A percentile compares a stretch with the other conserved stretches of the same genome.
Evolutionary conservation across 164 flowering plant genomes (phyloP).

Genomic region (Macadamia tetraphylla): DNA sequence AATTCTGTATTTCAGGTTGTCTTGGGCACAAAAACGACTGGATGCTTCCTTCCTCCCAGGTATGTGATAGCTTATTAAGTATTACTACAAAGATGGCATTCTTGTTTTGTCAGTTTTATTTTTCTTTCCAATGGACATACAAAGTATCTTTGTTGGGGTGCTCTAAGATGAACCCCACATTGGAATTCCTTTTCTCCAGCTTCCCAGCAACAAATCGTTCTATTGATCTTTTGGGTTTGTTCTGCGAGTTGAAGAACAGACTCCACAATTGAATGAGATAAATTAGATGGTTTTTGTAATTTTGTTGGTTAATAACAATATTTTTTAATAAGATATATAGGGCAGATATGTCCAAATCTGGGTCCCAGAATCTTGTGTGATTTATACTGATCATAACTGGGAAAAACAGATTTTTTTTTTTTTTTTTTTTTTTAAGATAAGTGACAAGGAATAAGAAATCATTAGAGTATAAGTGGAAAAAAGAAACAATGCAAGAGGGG

Average conservation of each 20-base stretch:
- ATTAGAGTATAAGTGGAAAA: too few relatives aligned
- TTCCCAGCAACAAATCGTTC: background rate
- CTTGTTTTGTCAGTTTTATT: background rate
- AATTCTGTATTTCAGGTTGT: conserved; percentile 32
- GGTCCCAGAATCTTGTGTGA: background rate
- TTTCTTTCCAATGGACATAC: background rate
- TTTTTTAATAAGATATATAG: background rate
- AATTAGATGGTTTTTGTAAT: background rate
- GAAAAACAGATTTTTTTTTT: too few relatives aligned
- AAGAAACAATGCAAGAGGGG: too few relatives aligned
- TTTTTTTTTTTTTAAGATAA: too few relatives aligned
- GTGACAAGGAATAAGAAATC: too few relatives aligned
- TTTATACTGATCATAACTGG: too few relatives aligned
- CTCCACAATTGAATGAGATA: background rate
- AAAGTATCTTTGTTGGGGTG: background rate
- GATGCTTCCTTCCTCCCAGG: conserved; percentile 61
- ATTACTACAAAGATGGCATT: background rate
- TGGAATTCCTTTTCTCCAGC: background rate
- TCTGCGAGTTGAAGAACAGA: background rate
- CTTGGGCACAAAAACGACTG: conserved; percentile 56
- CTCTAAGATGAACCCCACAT: background rate
- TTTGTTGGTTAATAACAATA: background rate
- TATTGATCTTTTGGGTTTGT: background rate
- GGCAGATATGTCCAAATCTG: background rate
- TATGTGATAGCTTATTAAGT: conserved; percentile 6